phyloP scores from a whole-genome alignment of 169 alveolate species.

The Amoebophrya sp. region DNA sequence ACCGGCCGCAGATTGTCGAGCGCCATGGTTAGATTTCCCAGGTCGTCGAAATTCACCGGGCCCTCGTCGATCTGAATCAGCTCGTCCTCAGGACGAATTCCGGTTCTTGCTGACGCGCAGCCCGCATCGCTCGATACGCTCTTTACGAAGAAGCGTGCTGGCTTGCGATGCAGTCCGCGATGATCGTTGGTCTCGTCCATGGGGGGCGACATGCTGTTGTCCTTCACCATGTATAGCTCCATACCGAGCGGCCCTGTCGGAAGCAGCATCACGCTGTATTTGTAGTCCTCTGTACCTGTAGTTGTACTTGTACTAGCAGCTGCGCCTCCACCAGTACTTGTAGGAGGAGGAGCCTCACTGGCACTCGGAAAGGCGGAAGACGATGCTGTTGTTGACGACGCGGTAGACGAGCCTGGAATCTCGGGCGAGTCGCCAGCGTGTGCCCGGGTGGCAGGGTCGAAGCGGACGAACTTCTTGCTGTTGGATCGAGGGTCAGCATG shows the following conservation, averaged over 20 bases:
- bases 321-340: too few species aligned
- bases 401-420: not conserved
- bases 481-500: too few species aligned
- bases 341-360: too few species aligned
- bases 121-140: not conserved
- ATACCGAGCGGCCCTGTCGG: not conserved
- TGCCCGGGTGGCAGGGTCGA: too few species aligned
- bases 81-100: not conserved
- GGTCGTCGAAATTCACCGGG: not conserved
- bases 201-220: not conserved
- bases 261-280: not conserved
- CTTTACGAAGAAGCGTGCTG: not conserved
- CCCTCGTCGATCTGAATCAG: not conserved
- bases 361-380: too few species aligned
- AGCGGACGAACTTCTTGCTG: too few species aligned
- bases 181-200: not conserved
- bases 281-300: too few species aligned
- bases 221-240: not conserved
- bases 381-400: too few species aligned
- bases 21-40: not conserved
- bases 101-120: not conserved
- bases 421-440: too few species aligned
- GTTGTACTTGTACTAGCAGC: too few species aligned
- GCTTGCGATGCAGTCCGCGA: not conserved
- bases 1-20: not conserved